These are phyloP conservation scores for Kwoniella pini DNA, from an alignment of 768 basidiomycete species.

Conservation along the genomic window DNA sequence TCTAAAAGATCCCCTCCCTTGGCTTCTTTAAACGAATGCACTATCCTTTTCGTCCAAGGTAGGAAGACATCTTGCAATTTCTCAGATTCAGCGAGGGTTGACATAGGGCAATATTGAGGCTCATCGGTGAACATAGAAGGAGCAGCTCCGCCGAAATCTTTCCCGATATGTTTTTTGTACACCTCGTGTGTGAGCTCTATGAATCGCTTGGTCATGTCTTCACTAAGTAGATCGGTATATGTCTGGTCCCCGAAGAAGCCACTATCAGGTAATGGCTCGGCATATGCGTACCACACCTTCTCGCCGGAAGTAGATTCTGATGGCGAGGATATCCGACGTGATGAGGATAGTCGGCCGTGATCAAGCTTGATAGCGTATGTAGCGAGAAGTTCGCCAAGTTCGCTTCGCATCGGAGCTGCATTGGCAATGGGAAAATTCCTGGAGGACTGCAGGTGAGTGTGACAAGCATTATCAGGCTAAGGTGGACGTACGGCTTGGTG, in stretches of 20 bases:
- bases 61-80: slow-evolving; percentile 33
- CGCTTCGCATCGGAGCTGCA: slow-evolving; percentile 25
- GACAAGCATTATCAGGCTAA: not conserved
- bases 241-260: slow-evolving; percentile 34
- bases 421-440: slow-evolving; percentile 23
- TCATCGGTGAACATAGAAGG: slow-evolving; percentile 47
- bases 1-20: slow-evolving; percentile 31
- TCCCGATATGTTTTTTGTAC: slow-evolving; percentile 29
- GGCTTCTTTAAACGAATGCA: slow-evolving; percentile 8
- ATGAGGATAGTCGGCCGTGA: slow-evolving; percentile 16
- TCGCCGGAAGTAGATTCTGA: slow-evolving; percentile 5
- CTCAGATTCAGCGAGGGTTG: slow-evolving; percentile 18
- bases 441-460: too few relatives aligned
- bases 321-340: slow-evolving; percentile 11
- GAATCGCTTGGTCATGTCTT: slow-evolving; percentile 25
- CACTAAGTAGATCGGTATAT: slow-evolving; percentile 33
- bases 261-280: slow-evolving; percentile 30
- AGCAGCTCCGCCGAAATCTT: slow-evolving; percentile 31
- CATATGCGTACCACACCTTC: slow-evolving; percentile 36
- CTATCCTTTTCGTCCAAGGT: slow-evolving; percentile 35
- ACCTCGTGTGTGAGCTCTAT: slow-evolving; percentile 40
- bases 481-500: slow-evolving; percentile 17
- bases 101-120: slow-evolving; percentile 33
- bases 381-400: slow-evolving; percentile 33
- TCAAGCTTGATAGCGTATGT: slow-evolving; percentile 28